These are phyloP conservation scores for Kodamaea arcana DNA, from an alignment of 1,139 yeast genomes.

Conservation along the genomic window DNA sequence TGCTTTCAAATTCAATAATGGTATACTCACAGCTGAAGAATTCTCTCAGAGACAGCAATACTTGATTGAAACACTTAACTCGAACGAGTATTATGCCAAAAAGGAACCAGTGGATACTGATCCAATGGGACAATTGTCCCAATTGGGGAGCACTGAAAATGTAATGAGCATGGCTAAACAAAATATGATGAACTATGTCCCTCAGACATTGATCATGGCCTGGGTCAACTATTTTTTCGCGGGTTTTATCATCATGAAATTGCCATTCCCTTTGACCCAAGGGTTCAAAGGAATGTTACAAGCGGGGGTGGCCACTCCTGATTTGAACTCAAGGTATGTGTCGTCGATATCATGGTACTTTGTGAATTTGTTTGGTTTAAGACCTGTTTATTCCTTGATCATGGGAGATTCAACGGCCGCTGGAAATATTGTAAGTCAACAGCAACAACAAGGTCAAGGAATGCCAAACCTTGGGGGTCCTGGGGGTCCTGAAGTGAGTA, in stretches of 20 bases:
- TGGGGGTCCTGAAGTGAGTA: conserved; percentile 57
- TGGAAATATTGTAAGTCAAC: conserved; percentile 49
- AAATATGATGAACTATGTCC: conserved; percentile 77
- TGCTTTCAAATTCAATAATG: conserved; percentile 46
- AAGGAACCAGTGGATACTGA: conserved; percentile 38
- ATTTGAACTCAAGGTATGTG: conserved; percentile 90
- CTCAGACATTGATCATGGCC: conserved; percentile 92
- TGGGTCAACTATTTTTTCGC: conserved; percentile 95
- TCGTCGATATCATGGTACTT: conserved; percentile 97
- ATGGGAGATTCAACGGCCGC: conserved; percentile 52
- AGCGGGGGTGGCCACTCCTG: conserved; percentile 78
- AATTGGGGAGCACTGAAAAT: conserved; percentile 70
- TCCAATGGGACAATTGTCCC: conserved; percentile 61
- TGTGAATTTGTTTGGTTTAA: conserved; percentile 79
- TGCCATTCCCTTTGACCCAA: conserved; percentile 68
- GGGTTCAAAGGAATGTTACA: conserved; percentile 92
- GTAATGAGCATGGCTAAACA: conserved; percentile 76
- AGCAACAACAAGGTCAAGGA: conserved; percentile 41
- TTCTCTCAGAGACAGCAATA: conserved; percentile 47
- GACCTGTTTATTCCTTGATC: conserved; percentile 71
- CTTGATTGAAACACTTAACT: conserved; percentile 42
- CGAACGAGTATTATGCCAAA: conserved; percentile 48
- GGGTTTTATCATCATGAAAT: conserved; percentile 73
- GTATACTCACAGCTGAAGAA: conserved; percentile 42
- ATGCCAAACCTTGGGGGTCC: conserved; percentile 46